phyloP scores from a whole-genome alignment of 1,284 basidiomycete species.

The Moesziomyces sp. region DNA sequence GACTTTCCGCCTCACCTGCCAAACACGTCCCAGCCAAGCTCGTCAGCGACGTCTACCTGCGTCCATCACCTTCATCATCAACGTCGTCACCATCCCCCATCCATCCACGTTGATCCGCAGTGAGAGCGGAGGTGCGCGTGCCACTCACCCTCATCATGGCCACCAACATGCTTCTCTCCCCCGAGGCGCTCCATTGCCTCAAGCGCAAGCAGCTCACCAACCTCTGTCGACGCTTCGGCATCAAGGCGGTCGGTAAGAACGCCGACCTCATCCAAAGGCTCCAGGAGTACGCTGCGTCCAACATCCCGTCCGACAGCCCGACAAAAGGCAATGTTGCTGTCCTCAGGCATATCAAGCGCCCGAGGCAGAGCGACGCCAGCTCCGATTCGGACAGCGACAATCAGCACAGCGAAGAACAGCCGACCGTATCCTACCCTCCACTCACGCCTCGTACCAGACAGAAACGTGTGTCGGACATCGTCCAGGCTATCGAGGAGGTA shows the following conservation, averaged over 20 bases:
- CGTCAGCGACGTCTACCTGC: not conserved
- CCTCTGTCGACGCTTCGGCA: conserved; percentile 49
- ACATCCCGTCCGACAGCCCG: conserved; percentile 39
- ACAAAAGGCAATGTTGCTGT: conserved; percentile 45
- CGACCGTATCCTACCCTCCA: conserved; percentile 7
- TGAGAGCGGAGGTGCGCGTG: conserved; percentile 11
- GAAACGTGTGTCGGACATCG: conserved; percentile 34
- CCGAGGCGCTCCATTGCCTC: conserved; percentile 53
- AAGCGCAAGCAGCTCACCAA: conserved; percentile 56
- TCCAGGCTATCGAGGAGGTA: conserved; percentile 42
- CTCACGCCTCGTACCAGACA: conserved; percentile 37
- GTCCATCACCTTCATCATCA: not conserved
- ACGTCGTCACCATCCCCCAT: not conserved
- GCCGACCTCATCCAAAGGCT: conserved; percentile 43
- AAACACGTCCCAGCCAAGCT: conserved; percentile 1
- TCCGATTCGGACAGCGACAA: conserved; percentile 23
- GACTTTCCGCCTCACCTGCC: not conserved
- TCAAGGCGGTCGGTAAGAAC: conserved; percentile 53
- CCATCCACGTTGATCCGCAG: not conserved
- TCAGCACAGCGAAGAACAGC: not conserved
- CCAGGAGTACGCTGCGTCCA: conserved; percentile 43
- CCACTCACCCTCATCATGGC: conserved; percentile 15
- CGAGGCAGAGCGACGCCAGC: conserved; percentile 35
- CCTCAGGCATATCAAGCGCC: conserved; percentile 41
- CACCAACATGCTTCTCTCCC: conserved; percentile 44